Evolutionary conservation across 805 yeast genomes (phyloP).

Genomic region (Metschnikowia lunata): DNA sequence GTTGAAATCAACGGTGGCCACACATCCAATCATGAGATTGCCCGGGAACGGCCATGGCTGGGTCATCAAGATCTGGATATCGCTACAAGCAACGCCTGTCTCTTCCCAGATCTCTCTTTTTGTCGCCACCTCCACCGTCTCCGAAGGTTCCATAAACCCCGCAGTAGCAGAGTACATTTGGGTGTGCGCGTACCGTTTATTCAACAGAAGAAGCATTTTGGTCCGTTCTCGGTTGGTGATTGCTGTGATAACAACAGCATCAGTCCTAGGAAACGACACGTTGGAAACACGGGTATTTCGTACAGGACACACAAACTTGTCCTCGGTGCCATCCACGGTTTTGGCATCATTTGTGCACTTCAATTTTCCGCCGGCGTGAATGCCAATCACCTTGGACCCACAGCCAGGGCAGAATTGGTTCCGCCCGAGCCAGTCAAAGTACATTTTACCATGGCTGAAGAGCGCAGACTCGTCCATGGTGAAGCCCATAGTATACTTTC

Average conservation of each 20-base stretch:
- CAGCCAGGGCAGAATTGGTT: constrained; percentile 84
- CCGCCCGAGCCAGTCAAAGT: constrained; percentile 76
- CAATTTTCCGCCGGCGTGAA: constrained; percentile 57
- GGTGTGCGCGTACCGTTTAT: constrained; percentile 51
- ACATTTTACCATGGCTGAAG: constrained; percentile 78
- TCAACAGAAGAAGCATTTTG: constrained; percentile 67
- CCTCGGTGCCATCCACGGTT: background rate
- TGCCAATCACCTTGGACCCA: constrained; percentile 58
- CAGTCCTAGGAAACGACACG: constrained; percentile 88
- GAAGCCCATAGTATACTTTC: constrained; percentile 36
- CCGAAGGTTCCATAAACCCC: constrained; percentile 95
- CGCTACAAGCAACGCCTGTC: constrained; percentile 67
- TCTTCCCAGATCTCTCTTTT: constrained; percentile 93
- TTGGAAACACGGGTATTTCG: constrained; percentile 52
- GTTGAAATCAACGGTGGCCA: constrained; percentile 70
- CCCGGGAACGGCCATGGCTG: constrained; percentile 99
- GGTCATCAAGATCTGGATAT: constrained; percentile 59
- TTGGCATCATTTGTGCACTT: constrained; percentile 17
- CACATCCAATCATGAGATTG: constrained; percentile 88
- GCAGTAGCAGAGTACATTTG: constrained; percentile 81
- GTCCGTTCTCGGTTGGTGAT: constrained; percentile 57
- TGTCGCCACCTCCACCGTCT: constrained; percentile 84
- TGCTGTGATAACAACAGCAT: constrained; percentile 81
- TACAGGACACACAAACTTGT: constrained; percentile 32
- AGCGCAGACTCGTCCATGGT: constrained; percentile 52